Base-by-base conservation (phyloP, 257 asterid genomes). In the Misopates orontium region DNA sequence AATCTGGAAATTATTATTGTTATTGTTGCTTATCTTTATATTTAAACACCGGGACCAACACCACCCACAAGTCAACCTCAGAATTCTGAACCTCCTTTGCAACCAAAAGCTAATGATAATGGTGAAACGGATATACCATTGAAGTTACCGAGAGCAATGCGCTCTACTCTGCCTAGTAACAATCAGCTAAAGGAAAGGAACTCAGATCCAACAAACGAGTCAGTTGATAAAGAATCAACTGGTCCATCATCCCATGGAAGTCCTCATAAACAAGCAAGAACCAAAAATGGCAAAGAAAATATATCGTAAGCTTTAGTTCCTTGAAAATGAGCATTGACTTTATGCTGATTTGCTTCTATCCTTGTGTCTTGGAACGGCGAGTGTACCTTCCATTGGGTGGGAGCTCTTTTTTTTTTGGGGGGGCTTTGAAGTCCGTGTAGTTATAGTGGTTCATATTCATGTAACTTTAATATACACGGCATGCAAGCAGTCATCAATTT, bases 111-210 rank as follows among this genome's bases (percentile, higher is more conserved):
- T 49, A 82, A 56, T 13, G 72, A 41, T 49, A 82, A 60, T 12
- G 74, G 51, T n/a, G 78, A 72, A 42, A 66, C 41, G 40, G 88
- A 84, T 41, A 71, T 87, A 54, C 78, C 95, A 0, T 71, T 85
- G 81, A 93, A 75, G 76, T 61, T 93, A 60, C 96, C 97, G 3
- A 76, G 94, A 71, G 88, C 96, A 1, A 84, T 80, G 84, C 83
- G 87, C 19, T 80, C 95, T 18, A 76, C 87, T 36, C 54, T 54
- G 60, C 62, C 87, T 17, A 78, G 58, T 19, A 82, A 47, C 71
- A 85, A 81, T 67, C 87, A 82, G n/a, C 76, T 90, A 60, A 85
- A 79, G 74, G 96, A 90, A 49, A 85, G 80, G 83, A 90, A 93
- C 70, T 45, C 83, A 0, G 84, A 83, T 74, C 75, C 62, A 74